phyloP scores from a whole-genome alignment of 805 yeast genomes.

The Starmerella riodocensis region DNA sequence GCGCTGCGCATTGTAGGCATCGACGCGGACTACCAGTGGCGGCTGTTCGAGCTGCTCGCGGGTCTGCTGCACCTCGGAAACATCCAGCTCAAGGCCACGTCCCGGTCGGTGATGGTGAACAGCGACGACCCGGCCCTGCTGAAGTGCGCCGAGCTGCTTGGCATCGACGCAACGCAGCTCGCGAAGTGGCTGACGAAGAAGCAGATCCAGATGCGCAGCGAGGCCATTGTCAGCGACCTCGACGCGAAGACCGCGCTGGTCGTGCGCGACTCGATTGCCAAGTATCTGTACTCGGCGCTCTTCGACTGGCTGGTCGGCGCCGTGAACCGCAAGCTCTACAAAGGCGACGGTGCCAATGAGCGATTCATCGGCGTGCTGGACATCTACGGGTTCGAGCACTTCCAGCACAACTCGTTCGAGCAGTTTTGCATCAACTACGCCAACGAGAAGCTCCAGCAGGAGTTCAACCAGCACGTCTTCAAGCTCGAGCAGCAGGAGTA shows the following conservation, averaged over 20 bases:
- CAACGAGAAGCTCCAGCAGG: constrained; percentile 92
- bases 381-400: constrained; percentile 96
- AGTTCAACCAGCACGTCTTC: constrained; percentile 93
- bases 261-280: constrained; percentile 94
- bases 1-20: constrained; percentile 77
- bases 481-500: constrained; percentile 95
- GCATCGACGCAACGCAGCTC: constrained; percentile 57
- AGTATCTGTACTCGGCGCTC: constrained; percentile 78
- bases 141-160: constrained; percentile 72
- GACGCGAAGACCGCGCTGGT: constrained; percentile 74
- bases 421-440: constrained; percentile 97
- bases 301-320: constrained; percentile 90
- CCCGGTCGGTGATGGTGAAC: constrained; percentile 67
- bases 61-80: constrained; percentile 89
- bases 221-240: constrained; percentile 74
- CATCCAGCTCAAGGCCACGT: constrained; percentile 69
- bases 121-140: constrained; percentile 78
- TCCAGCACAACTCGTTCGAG: constrained; percentile 85
- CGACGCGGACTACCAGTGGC: constrained; percentile 40
- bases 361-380: constrained; percentile 92
- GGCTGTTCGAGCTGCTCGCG: constrained; percentile 67
- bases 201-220: constrained; percentile 84
- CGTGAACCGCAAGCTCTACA: constrained; percentile 56
- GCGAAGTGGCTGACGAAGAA: constrained; percentile 88
- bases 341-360: constrained; percentile 45